A percentile compares a stretch with the other conserved stretches of the same genome.
phyloP scores from a whole-genome alignment of 1,139 yeast genomes.

The Casaregolazyma suthepensis region DNA sequence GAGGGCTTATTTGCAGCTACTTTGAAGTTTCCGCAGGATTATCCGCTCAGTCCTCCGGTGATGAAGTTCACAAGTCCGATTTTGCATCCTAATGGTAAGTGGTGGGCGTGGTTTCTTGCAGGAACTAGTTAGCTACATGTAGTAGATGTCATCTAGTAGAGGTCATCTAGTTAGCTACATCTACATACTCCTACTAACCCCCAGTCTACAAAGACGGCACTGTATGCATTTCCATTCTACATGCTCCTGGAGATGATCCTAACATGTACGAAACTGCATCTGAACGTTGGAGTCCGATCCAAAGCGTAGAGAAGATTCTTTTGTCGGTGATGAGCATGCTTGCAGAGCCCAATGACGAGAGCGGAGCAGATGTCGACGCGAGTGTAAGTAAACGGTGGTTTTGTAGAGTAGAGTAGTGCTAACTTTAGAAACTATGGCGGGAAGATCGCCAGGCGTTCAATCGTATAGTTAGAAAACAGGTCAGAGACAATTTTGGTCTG shows the following conservation, averaged over 20 bases:
- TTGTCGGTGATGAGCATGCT: conserved; percentile 92
- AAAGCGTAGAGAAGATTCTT: conserved; percentile 89
- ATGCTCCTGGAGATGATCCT: conserved; percentile 96
- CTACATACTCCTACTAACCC: conserved; percentile 1
- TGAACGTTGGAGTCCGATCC: conserved; percentile 97
- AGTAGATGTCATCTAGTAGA: no score
- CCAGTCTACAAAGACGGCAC: conserved; percentile 80
- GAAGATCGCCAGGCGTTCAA: conserved; percentile 68
- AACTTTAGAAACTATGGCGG: conserved; percentile 66
- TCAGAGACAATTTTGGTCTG: conserved; percentile 59
- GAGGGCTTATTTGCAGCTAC: conserved; percentile 88
- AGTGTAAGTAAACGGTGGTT: conserved; percentile 37
- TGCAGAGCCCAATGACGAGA: conserved; percentile 94
- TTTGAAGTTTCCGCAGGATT: conserved; percentile 77
- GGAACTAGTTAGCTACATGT: not conserved
- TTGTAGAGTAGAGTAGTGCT: not conserved
- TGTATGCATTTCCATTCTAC: conserved; percentile 91
- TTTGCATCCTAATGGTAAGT: conserved; percentile 70
- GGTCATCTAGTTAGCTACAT: no score
- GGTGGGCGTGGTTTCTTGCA: not conserved
- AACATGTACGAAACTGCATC: conserved; percentile 91
- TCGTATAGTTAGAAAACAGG: conserved; percentile 57
- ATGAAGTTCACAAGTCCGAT: conserved; percentile 79
- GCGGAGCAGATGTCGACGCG: conserved; percentile 97
- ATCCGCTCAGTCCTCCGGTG: conserved; percentile 87